Conservation (phyloP, 257 asterid genomes). For the Solanum sitiens region DNA sequence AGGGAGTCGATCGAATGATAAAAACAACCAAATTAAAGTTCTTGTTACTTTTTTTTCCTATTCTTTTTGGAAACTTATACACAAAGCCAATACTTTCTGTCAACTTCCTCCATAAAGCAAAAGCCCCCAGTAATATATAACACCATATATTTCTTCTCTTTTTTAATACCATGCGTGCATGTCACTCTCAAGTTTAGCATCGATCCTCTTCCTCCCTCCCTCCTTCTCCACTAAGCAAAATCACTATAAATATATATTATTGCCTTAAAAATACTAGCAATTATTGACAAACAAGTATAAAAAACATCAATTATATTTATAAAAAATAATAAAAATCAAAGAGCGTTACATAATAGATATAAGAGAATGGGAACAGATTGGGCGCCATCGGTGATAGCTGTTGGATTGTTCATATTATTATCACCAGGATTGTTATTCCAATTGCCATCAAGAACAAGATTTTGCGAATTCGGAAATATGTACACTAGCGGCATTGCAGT, state of each 20-base stretch:
- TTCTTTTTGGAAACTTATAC: neutral
- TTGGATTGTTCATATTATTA: slow-evolving; percentile 68
- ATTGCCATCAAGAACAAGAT: slow-evolving; percentile 74
- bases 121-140: slow-evolving; percentile 11
- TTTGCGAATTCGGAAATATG: slow-evolving; percentile 83
- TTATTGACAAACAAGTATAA: neutral
- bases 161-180: slow-evolving; percentile 26
- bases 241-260: neutral
- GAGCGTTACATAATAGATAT: too few relatives aligned
- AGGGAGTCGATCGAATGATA: too few relatives aligned
- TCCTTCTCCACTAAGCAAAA: slow-evolving; percentile 58
- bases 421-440: slow-evolving; percentile 89
- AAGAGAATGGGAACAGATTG: slow-evolving; percentile 37
- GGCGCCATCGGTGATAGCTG: slow-evolving; percentile 93
- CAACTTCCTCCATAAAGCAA: slow-evolving; percentile 32
- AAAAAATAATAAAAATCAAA: too few relatives aligned
- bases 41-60: too few relatives aligned
- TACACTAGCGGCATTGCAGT: slow-evolving; percentile 83
- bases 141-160: slow-evolving; percentile 28
- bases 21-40: too few relatives aligned
- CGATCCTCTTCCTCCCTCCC: neutral
- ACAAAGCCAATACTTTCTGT: slow-evolving; percentile 6
- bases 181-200: slow-evolving; percentile 47
- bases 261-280: neutral
- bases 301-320: neutral